Evolutionary conservation across 164 flowering plant genomes (phyloP), one percentile per base, ranked within the genome.

Genomic region (Macadamia tetraphylla): DNA sequence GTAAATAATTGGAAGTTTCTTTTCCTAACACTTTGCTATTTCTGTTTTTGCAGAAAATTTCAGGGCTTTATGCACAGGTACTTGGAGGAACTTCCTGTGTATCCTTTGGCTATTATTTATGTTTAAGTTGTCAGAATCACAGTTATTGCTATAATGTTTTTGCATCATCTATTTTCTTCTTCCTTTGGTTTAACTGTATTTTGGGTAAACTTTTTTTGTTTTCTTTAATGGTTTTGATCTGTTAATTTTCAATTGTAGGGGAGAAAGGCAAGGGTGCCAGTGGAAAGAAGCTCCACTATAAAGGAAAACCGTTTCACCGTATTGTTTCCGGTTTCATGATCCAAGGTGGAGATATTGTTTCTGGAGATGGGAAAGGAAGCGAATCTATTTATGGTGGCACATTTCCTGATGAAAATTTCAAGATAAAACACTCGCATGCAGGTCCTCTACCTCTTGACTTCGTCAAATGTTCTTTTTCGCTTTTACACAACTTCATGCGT

Each of bases 21-120:
- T 35, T 46, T 3, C 51, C 51, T 46, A 46, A 46, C 13, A 11
- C 13, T 0, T 46, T 8, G 13, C 51, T 53, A 14, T 53, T 53
- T 70, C 40, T 72, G 64, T 68, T 17, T 73, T 68, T 80, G 87
- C 99, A 95, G 99, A 92, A 81, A 92, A 95, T 77, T 95, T 95
- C 75, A 85, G 97, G 82, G 96, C 97, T 69, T 78, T 95, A 67
- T 95, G 99, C 86, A 95, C 98, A 83, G 99, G 99, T 89, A 84
- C 60, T 29, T 9, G 31, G 43, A 57, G 42, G 46, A 40, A 2
- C 58, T 30, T 53, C 48, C 66, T 58, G 11, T 23, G 42, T 11
- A 23, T 66, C 58, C 42, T 51, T 58, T 55, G 31, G 7, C 46
- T 46, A 52, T 31, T 46, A 42, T n/a, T 68, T 29, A 46, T 57